These are phyloP conservation scores for Dryas octopetala DNA, from an alignment of 306 rosid genomes.

Conservation along the genomic window DNA sequence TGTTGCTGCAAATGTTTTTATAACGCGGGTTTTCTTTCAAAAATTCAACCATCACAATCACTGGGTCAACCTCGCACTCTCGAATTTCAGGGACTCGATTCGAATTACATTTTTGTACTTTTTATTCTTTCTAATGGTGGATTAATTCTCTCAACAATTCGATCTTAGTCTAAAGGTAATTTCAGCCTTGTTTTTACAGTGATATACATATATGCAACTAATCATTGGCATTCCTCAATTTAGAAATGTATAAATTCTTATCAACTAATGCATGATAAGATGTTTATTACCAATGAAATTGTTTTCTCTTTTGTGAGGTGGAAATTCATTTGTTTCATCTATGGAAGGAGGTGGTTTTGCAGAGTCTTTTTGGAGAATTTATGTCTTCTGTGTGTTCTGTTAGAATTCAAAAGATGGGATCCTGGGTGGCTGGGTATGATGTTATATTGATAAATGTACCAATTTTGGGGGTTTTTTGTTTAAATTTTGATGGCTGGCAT, in stretches of 20 bases:
- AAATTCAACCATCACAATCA: no score
- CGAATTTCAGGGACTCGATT: not conserved
- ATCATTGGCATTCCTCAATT: not conserved
- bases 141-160: not conserved
- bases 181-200: not conserved
- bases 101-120: not conserved
- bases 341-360: not conserved
- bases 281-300: not conserved
- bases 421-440: slow-evolving; percentile 6
- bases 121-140: not conserved
- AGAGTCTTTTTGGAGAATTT: not conserved
- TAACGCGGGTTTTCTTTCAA: not conserved
- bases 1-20: not conserved
- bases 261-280: not conserved
- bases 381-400: not conserved
- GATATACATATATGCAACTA: not conserved
- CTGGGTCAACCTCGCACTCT: not conserved
- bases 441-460: not conserved
- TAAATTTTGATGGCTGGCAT: not conserved
- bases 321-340: not conserved
- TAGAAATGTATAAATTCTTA: not conserved
- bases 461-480: not conserved
- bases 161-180: slow-evolving; percentile 17
- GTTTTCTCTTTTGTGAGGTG: not conserved
- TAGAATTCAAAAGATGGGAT: not conserved